Base-by-base conservation (phyloP, 1,284 basidiomycete genomes). In the Apiotrichum gamsii region DNA sequence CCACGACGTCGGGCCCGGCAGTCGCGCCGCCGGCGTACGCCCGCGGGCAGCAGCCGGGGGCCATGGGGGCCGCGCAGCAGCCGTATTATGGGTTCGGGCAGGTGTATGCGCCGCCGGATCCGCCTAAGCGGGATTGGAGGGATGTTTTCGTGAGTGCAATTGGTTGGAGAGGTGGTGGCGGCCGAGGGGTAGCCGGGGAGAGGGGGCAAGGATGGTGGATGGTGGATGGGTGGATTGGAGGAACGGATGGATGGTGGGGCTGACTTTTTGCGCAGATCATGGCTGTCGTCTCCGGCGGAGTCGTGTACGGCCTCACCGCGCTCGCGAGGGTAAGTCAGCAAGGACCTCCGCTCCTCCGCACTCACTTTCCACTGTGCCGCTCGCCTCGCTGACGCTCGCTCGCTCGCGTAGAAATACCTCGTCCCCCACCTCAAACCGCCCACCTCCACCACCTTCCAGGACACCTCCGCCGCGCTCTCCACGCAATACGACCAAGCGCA, bases 401-500 rank as follows among this genome's bases (percentile, higher is more conserved):
- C n/a, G 54, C 40, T n/a, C n/a, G n/a, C n/a, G 16, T 63, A 93
- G 85, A 95, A 91, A 83, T 94, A 88, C 71, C 76, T 98, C 23
- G 73, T 87, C 14, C 95, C 95, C 0, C 89, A 97, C 70, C 80
- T 98, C 3, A 82, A 82, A 67, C 93, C 95, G 9, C 94, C 94
- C 2, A 82, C 84, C 3, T 79, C 84, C 4, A 87, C 88, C 16
- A 85, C 89, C 3, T 96, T 97, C 65, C 89, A 95, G 72, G 80
- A 82, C 44, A 91, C 95, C 55, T 82, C 87, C 20, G 82, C 89
- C 56, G 83, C 84, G 2, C 78, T 98, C 43, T 82, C 83, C 9
- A 84, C 85, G 29, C 90, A 96, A 62, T 98, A 96, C 67, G 94
- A 97, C 69, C 89, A 86, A 16, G 91, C 91, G 1, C 87, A 91